A percentile compares a stretch with the other conserved stretches of the same genome.
Evolutionary conservation across 179 eudicot species (phyloP).

Genomic region (Spergularia azorica): DNA sequence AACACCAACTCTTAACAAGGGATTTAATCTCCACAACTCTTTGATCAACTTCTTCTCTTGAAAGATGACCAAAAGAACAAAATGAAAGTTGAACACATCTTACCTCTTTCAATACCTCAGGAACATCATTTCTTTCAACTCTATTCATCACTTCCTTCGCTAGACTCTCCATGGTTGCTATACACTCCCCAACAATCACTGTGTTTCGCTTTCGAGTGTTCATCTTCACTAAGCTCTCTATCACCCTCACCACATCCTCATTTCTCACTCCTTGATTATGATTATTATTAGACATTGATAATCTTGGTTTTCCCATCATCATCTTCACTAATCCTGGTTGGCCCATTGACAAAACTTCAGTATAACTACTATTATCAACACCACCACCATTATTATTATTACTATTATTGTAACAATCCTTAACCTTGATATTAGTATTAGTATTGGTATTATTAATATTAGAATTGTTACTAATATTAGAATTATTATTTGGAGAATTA

Average conservation of each 20-base stretch:
- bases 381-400: not conserved
- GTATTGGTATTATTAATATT: not conserved
- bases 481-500: conserved; percentile 13
- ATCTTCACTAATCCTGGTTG: too few species aligned
- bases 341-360: not conserved
- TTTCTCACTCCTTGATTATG: conserved; percentile 13
- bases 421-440: not conserved
- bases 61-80: conserved; percentile 47
- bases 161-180: conserved; percentile 30
- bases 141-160: conserved; percentile 49
- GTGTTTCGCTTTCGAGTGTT: conserved; percentile 29
- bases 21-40: conserved; percentile 60
- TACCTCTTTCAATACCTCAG: conserved; percentile 27
- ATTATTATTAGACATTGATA: not conserved
- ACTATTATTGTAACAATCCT: not conserved
- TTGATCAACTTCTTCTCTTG: conserved; percentile 56
- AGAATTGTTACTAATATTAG: not conserved
- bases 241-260: conserved; percentile 44
- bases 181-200: conserved; percentile 36
- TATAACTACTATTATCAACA: not conserved
- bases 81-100: conserved; percentile 55
- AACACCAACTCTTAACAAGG: conserved; percentile 37
- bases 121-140: conserved; percentile 56
- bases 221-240: conserved; percentile 33
- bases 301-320: not conserved